Base-by-base conservation (phyloP, 2,329 filamentous ascomycete species). In the Trichoderma oligosporum region DNA sequence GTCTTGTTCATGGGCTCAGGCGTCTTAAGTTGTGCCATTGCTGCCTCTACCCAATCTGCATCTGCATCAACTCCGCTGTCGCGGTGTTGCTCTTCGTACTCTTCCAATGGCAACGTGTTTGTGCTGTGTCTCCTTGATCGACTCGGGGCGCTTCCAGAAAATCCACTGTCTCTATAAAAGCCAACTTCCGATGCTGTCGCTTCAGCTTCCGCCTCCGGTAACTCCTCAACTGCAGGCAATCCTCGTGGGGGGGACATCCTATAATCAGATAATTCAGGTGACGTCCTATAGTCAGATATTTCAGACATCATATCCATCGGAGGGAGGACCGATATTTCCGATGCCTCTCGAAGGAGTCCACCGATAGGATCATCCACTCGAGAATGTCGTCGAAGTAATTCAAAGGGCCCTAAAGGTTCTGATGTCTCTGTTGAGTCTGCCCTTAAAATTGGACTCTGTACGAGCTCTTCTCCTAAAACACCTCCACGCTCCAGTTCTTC, bases 31-130 rank as follows among this genome's bases (percentile, higher is more conserved):
- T 59, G 56, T 55, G 39, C 54, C 61, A 56, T 58, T 62, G 64
- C 60, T 62, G 59, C 42, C 31, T 76, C 76, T n/a, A 66, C 61
- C 72, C 71, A 74, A 38, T 82, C 79, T 20, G 75, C 76, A 38
- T 82, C 79, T 20, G 75, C 76, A 41, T 82, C 71, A 62, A 83
- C 78, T 27, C 84, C 77, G 24, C 80, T 82, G 67, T 82, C 85
- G 64, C 85, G 82, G 41, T 79, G 76, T 47, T 74, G 70, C 27
- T 68, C 65, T 27, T 74, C 70, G 18, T 73, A 68, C 11, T 69
- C 54, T 29, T 22, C 68, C 1, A 65, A 57, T 5, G 31, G 41
- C 7, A 55, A 38, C 24, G 52, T 55, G 31, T 22, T 55, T 49
- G 68, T 67, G 61, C 69, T 75, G 55, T 68, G 67, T 51, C 73